A percentile compares a stretch with the other conserved stretches of the same genome.
These are phyloP conservation scores for Bipolaris oryzae DNA, from an alignment of 2,329 filamentous ascomycete genomes.

Conservation along the genomic window DNA sequence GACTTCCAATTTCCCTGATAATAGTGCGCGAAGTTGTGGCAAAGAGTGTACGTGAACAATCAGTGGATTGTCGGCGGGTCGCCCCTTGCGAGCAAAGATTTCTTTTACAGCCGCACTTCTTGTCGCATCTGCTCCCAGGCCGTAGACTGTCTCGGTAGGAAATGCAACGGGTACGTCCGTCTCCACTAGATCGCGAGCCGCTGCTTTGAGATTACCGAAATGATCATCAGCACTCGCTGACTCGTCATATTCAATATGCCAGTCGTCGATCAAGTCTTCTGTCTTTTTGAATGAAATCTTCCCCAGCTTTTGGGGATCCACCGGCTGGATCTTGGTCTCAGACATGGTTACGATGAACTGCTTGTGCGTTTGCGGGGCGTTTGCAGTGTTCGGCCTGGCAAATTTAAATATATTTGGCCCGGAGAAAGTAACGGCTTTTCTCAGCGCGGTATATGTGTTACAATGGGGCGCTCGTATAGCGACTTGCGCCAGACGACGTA, in stretches of 20 bases:
- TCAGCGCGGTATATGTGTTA: slow-evolving; percentile 35
- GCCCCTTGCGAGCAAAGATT: slow-evolving; percentile 90
- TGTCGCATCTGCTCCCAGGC: slow-evolving; percentile 93
- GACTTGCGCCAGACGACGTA: slow-evolving; percentile 37
- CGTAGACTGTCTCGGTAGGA: slow-evolving; percentile 97
- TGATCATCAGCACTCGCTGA: slow-evolving; percentile 55
- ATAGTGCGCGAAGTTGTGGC: slow-evolving; percentile 70
- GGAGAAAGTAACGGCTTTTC: slow-evolving; percentile 4
- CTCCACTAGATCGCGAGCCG: slow-evolving; percentile 68
- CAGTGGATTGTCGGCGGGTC: slow-evolving; percentile 92
- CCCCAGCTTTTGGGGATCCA: slow-evolving; percentile 51
- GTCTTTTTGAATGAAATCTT: slow-evolving; percentile 38
- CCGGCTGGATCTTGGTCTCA: slow-evolving; percentile 46
- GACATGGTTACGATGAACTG: slow-evolving; percentile 27
- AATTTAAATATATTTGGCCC: neutral
- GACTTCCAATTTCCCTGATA: slow-evolving; percentile 47
- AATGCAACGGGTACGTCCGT: slow-evolving; percentile 85
- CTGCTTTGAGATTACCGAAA: slow-evolving; percentile 61
- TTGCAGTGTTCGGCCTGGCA: neutral
- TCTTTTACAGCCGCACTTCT: slow-evolving; percentile 80
- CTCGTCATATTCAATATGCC: slow-evolving; percentile 40
- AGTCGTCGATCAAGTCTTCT: slow-evolving; percentile 46
- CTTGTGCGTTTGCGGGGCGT: slow-evolving; percentile 7
- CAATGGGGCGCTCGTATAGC: slow-evolving; percentile 22
- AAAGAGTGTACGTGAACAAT: slow-evolving; percentile 91